phyloP scores from a whole-genome alignment of 2,329 filamentous ascomycete species.

The Xylariaceae sp. region DNA sequence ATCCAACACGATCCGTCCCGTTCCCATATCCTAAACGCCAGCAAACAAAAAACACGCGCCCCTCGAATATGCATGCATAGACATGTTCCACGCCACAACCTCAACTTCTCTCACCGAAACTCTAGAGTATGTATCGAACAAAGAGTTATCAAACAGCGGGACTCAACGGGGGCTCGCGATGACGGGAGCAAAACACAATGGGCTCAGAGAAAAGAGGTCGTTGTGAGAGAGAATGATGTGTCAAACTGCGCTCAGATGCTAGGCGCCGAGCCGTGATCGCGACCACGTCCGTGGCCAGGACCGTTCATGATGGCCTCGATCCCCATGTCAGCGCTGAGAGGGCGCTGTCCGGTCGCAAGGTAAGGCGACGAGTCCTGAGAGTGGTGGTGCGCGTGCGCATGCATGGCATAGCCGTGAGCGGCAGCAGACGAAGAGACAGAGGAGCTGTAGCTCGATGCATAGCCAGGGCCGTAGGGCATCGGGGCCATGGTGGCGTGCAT shows the following conservation, averaged over 20 bases:
- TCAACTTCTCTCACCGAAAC: background rate
- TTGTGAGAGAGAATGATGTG: background rate
- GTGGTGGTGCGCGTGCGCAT: slow-evolving; percentile 32
- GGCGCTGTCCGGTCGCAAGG: slow-evolving; percentile 41
- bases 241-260: slow-evolving; percentile 10
- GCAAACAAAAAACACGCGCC: background rate
- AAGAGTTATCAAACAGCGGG: slow-evolving; percentile 2
- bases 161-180: background rate
- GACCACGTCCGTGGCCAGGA: slow-evolving; percentile 27
- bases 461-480: slow-evolving; percentile 19
- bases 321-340: slow-evolving; percentile 56
- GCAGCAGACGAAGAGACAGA: slow-evolving; percentile 45
- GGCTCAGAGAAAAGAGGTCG: background rate
- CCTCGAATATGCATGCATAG: slow-evolving; percentile 7
- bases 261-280: slow-evolving; percentile 13
- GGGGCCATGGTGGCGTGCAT: slow-evolving; percentile 16
- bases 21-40: slow-evolving; percentile 4
- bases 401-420: slow-evolving; percentile 17
- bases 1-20: background rate
- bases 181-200: slow-evolving; percentile 4
- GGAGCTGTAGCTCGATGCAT: slow-evolving; percentile 45
- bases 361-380: slow-evolving; percentile 44
- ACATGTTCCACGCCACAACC: background rate
- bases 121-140: background rate
- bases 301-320: slow-evolving; percentile 56